Conservation (phyloP, 306 rosid genomes). For the Lupinus albus region DNA sequence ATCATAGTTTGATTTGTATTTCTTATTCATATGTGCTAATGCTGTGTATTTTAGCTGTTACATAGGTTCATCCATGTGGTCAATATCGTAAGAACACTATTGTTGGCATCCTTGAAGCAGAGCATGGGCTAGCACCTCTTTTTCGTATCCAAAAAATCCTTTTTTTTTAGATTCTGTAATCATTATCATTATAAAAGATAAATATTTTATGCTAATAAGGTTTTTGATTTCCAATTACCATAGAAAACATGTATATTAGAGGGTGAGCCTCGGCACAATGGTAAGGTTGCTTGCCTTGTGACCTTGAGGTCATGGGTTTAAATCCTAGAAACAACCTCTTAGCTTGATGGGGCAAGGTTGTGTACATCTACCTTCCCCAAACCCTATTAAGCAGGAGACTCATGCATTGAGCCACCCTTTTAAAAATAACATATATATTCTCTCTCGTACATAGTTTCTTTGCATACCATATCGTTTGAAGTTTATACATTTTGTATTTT, state of each 20-base stretch:
- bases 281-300: too few relatives aligned
- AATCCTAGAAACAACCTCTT: too few relatives aligned
- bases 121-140: slow-evolving; percentile 78
- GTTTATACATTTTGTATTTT: slow-evolving; percentile 33
- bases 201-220: slow-evolving; percentile 1
- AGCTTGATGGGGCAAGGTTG: too few relatives aligned
- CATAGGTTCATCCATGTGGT: slow-evolving; percentile 96
- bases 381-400: too few relatives aligned
- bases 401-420: too few relatives aligned
- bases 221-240: slow-evolving; percentile 20
- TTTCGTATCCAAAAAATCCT: slow-evolving; percentile 75
- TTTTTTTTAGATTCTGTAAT: slow-evolving; percentile 18
- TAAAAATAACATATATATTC: slow-evolving; percentile 18
- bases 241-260: slow-evolving; percentile 19
- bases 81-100: slow-evolving; percentile 96
- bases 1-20: slow-evolving; percentile 20
- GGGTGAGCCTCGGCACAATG: too few relatives aligned
- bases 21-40: slow-evolving; percentile 18
- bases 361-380: too few relatives aligned
- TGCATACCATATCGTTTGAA: slow-evolving; percentile 9
- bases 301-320: too few relatives aligned
- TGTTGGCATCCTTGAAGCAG: slow-evolving; percentile 94
- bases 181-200: not conserved
- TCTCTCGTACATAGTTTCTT: slow-evolving; percentile 16
- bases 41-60: slow-evolving; percentile 48